phyloP scores from a whole-genome alignment of 163 green algal species.

The Prototheca cutis region DNA sequence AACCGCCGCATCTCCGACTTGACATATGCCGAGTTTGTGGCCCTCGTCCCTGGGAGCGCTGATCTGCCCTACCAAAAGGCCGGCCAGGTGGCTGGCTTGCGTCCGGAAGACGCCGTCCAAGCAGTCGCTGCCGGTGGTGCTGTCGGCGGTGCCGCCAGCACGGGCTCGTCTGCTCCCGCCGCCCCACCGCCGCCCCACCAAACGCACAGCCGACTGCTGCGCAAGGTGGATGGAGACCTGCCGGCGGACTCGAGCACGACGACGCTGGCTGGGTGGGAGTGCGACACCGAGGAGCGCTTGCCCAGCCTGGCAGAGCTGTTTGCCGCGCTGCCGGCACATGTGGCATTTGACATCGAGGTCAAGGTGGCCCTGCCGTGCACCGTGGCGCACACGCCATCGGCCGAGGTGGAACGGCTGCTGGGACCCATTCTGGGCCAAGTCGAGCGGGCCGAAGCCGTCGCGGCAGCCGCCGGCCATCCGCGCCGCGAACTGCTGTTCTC shows the following conservation, averaged over 20 bases:
- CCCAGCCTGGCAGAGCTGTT: conserved; percentile 34
- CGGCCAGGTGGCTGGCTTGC: neutral
- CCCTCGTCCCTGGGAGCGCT: conserved; percentile 23
- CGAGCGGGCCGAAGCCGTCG: conserved; percentile 1
- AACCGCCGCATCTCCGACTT: conserved; percentile 38
- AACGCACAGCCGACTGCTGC: conserved; percentile 6
- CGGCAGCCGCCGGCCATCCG: neutral
- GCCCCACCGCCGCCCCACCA: too few relatives aligned
- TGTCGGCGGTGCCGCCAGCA: too few relatives aligned
- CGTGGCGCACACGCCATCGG: conserved; percentile 31
- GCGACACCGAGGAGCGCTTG: conserved; percentile 1
- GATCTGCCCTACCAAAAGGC: neutral
- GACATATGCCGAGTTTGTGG: conserved; percentile 38
- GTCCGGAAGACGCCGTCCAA: neutral
- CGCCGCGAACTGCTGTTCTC: conserved; percentile 52
- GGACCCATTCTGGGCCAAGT: conserved; percentile 34
- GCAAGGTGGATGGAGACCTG: conserved; percentile 5
- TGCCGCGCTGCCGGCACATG: conserved; percentile 25
- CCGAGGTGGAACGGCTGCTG: conserved; percentile 54
- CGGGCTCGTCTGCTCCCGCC: too few relatives aligned
- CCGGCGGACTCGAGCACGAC: neutral
- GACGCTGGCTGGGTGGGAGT: conserved; percentile 19
- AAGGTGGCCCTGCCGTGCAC: conserved; percentile 63
- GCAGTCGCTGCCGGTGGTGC: too few relatives aligned
- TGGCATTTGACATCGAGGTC: conserved; percentile 76